Percentiles rank a stretch among this genome's conserved stretches.
These are phyloP conservation scores for Acorus calamus DNA, from an alignment of 106 monocot genomes.

Conservation along the genomic window DNA sequence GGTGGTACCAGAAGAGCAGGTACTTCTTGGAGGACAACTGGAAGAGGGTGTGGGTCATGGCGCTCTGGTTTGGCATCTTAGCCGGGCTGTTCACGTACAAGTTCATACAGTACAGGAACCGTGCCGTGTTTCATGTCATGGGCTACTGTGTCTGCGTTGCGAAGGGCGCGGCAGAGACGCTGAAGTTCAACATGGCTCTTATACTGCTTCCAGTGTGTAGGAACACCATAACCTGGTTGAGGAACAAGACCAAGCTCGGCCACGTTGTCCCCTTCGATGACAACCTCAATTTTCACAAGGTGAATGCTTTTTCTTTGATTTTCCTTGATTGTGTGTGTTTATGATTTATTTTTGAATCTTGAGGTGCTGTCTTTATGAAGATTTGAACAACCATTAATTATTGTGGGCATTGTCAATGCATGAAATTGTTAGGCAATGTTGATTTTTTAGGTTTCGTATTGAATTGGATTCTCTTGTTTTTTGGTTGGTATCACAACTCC, in stretches of 20 bases:
- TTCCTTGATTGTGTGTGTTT: no score
- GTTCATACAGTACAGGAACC: constrained; percentile 28
- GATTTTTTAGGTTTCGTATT: no score
- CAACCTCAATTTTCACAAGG: constrained; percentile 62
- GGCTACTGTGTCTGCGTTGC: constrained; percentile 47
- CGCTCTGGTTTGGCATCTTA: constrained; percentile 26
- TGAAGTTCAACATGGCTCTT: constrained; percentile 54
- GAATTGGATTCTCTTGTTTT: no score
- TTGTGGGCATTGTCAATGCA: no score
- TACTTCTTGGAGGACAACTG: constrained; percentile 33
- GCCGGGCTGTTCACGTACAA: constrained; percentile 39
- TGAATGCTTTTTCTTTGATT: neutral
- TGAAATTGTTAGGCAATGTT: no score
- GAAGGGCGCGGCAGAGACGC: constrained; percentile 50
- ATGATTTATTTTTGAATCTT: no score
- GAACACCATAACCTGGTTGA: constrained; percentile 51
- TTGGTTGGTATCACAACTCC: neutral
- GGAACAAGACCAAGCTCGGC: constrained; percentile 36
- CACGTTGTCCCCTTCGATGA: constrained; percentile 36
- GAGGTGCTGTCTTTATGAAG: no score
- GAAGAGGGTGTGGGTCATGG: constrained; percentile 45
- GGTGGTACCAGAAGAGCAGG: neutral
- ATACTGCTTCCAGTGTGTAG: constrained; percentile 46
- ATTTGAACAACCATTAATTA: no score
- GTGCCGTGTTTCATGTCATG: constrained; percentile 34